These are phyloP conservation scores for Gorgonomyces haynaldii DNA, from an alignment of 192 early-diverging fungal genomes.

Conservation along the genomic window DNA sequence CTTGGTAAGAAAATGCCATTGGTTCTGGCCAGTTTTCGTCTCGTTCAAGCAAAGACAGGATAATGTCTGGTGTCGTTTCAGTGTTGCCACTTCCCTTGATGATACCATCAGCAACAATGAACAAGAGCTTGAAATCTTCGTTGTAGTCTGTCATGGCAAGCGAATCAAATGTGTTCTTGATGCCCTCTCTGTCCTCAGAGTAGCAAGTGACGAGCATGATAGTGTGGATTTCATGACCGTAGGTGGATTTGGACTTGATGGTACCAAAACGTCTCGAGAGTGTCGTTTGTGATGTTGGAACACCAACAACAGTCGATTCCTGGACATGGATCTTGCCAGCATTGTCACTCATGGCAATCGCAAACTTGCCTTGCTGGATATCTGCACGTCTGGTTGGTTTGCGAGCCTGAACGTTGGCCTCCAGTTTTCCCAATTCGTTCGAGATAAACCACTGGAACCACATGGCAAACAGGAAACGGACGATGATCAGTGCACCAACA, in stretches of 20 bases:
- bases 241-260: no score
- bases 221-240: neutral
- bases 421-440: constrained; percentile 11
- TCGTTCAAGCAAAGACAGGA: constrained; percentile 54
- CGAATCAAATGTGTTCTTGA: constrained; percentile 71
- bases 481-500: constrained; percentile 22
- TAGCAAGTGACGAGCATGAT: constrained; percentile 79
- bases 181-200: constrained; percentile 65
- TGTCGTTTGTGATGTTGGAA: no score
- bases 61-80: constrained; percentile 72
- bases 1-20: constrained; percentile 38
- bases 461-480: constrained; percentile 34
- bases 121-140: constrained; percentile 65
- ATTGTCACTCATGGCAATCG: no score
- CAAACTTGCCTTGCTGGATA: no score
- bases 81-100: constrained; percentile 79
- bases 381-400: no score
- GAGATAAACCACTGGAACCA: constrained; percentile 36
- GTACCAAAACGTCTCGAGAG: no score
- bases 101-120: constrained; percentile 75
- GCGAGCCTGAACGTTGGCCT: no score
- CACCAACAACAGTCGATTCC: no score
- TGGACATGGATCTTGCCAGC: no score
- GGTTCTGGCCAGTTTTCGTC: constrained; percentile 11
- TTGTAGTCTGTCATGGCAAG: constrained; percentile 71